Base-by-base conservation (phyloP, 495 filamentous ascomycete species). In the Podospora appendiculata region DNA sequence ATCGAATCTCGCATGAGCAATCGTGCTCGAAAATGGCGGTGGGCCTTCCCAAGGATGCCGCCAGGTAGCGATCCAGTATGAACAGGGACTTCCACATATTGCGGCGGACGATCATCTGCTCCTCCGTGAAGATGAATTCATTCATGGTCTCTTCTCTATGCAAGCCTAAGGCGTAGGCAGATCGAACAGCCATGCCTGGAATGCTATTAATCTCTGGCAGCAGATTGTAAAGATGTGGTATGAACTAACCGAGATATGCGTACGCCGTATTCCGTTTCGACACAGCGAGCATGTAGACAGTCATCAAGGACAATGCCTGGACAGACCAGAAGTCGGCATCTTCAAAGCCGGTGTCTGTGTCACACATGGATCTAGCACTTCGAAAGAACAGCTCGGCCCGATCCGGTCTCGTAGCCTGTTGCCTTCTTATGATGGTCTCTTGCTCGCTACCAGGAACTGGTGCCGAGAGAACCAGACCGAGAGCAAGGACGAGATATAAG, bases 241-340 rank as follows among this genome's bases (percentile, higher is more conserved):
- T 19, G 39, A 50, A 52, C 68, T 64, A 52, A 81, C 79, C 80
- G 32, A 75, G 64, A 54, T 82, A 82, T 14, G 79, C 72, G 61
- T 80, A 84, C 4, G 82, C 78, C 6, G 77, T 72, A 57, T 85
- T 83, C 34, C 80, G 65, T 57, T 75, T 80, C 18, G 79, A 79
- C 16, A 78, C 66, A 1, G 73, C 62, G 14, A 84, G 62, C 75
- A 76, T 81, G 53, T 82, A 85, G 2, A 84, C 52, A 1, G 81
- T 68, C 78, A 84, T 84, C 47, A 85, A 60, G 0, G 77, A 68
- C 50, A 84, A 64, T 14, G 79, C 79, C 52, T 84, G 81, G 46
- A 85, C 69, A 18, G 79, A 80, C 79, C 80, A 83, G 53, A 84
- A 79, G 44, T 78, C 76, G 42, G 73, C 77, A 64, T 85, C 80